Percentiles rank a stretch among this genome's conserved stretches.
These are phyloP conservation scores for Urtica urens DNA, from an alignment of 306 rosid species.

Conservation along the genomic window DNA sequence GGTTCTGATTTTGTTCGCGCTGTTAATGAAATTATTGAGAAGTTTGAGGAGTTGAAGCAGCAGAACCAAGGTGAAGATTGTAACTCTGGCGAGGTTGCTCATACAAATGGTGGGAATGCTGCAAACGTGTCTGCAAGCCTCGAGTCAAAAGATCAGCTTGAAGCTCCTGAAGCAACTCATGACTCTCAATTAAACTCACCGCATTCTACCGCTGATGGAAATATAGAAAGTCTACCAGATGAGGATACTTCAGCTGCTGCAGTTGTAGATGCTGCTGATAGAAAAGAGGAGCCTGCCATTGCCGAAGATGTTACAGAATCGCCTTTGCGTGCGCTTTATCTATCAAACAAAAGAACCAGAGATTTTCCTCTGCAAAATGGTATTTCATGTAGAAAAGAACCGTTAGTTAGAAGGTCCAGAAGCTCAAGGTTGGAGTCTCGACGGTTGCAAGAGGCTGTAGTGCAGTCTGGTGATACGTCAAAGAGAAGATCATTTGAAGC, in stretches of 20 bases:
- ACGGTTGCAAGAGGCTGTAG: conserved; percentile 25
- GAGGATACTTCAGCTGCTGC: conserved; percentile 38
- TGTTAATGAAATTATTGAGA: conserved; percentile 68
- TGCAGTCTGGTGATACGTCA: conserved; percentile 31
- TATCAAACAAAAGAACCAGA: conserved; percentile 55
- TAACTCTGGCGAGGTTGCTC: conserved; percentile 32
- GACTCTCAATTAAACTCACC: conserved; percentile 33
- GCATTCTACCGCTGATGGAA: conserved; percentile 24
- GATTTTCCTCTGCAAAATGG: conserved; percentile 31
- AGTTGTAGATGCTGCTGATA: conserved; percentile 26
- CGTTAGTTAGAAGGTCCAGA: conserved; percentile 46
- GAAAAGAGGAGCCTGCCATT: conserved; percentile 41
- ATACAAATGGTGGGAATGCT: conserved; percentile 30
- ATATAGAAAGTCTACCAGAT: conserved; percentile 29
- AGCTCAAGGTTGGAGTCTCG: conserved; percentile 42
- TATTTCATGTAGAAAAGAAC: conserved; percentile 26
- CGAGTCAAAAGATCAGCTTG: conserved; percentile 35
- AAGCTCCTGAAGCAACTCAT: conserved; percentile 25
- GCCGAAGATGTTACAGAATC: conserved; percentile 25
- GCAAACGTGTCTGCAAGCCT: conserved; percentile 27
- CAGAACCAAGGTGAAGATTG: conserved; percentile 35
- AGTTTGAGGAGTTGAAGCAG: conserved; percentile 60
- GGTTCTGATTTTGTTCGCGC: conserved; percentile 96
- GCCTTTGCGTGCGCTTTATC: conserved; percentile 32
- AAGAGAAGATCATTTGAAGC: conserved; percentile 48